Evolutionary conservation across 306 rosid species (phyloP), one percentile per base, ranked within the genome.

Genomic region (Citrullus colocynthis): DNA sequence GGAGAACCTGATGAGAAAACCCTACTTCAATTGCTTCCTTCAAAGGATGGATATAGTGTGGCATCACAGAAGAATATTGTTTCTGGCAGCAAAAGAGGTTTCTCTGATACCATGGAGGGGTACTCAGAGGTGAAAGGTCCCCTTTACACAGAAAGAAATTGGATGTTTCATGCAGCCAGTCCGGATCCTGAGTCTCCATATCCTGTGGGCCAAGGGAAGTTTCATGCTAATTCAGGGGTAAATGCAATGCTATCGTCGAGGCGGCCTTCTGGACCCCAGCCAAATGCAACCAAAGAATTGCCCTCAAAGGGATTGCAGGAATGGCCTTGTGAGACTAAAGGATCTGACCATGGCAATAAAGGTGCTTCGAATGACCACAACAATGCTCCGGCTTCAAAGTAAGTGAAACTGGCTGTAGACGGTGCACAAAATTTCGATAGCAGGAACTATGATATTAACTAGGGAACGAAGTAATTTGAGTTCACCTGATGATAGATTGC

Each of bases 31-130:
- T 82, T 95, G 81, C 89, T 92, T 86, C 99, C 97, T 45, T 82
- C 91, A 5, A 91, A 88, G 83, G 97, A 91, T 64, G 98, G 89
- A 77, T 85, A 89, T 72, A 80, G 84, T 79, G 84, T 82, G 16
- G 77, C 77, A 6, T 79, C 83, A 17, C 96, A 80, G 78, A 95
- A 87, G 78, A 75, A 84, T 69, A 88, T 88, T 59, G 97, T 85
- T 84, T 88, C 87, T 1, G 97, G 99, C 24, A 95, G 82, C 84
- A 95, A 95, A 82, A 89, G 99, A 78, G 97, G 97, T 24, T 95
- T 92, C 79, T 88, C 93, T 54, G 99, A 92, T 74, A 83, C 97
- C 61, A 84, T 90, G 82, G 93, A 91, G 48, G 89, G 92, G 82
- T 88, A 88, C 79, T 73, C 91, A 42, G 91, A 91, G 88, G 92